A percentile compares a stretch with the other conserved stretches of the same genome.
These are phyloP conservation scores for Mortierella sp. DNA, from an alignment of 371 early-diverging fungal genomes.

Conservation along the genomic window DNA sequence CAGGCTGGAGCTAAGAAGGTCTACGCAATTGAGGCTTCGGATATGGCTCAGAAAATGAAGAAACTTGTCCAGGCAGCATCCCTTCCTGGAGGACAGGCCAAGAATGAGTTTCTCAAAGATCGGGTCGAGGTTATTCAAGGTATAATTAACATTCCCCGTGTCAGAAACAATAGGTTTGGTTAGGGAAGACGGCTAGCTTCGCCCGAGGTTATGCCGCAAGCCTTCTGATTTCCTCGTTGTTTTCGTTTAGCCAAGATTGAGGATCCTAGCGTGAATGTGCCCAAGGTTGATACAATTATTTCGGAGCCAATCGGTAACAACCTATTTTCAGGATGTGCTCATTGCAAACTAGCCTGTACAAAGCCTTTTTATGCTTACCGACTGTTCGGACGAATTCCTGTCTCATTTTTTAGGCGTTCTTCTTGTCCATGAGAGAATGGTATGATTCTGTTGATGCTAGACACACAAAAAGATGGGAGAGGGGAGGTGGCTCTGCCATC, in stretches of 20 bases:
- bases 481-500: neutral
- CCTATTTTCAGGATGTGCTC: neutral
- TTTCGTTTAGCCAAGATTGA: conserved; percentile 84
- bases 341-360: neutral
- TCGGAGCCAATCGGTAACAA: conserved; percentile 90
- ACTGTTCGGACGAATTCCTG: neutral
- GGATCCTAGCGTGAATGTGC: conserved; percentile 70
- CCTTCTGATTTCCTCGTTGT: neutral
- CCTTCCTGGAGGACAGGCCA: conserved; percentile 53
- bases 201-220: too few species aligned
- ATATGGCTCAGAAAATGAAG: conserved; percentile 91
- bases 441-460: conserved; percentile 35
- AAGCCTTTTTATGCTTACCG: neutral
- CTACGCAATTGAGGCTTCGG: conserved; percentile 96
- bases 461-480: conserved; percentile 7
- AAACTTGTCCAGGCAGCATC: conserved; percentile 76
- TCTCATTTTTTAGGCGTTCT: conserved; percentile 69
- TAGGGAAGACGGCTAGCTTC: too few species aligned
- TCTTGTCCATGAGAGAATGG: conserved; percentile 94
- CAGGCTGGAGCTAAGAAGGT: conserved; percentile 93
- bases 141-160: conserved; percentile 36
- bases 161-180: neutral
- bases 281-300: conserved; percentile 92
- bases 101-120: conserved; percentile 83
- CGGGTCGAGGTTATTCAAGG: conserved; percentile 87